These are phyloP conservation scores for Physaria fendleri DNA, from an alignment of 345 rosid species.

Conservation along the genomic window DNA sequence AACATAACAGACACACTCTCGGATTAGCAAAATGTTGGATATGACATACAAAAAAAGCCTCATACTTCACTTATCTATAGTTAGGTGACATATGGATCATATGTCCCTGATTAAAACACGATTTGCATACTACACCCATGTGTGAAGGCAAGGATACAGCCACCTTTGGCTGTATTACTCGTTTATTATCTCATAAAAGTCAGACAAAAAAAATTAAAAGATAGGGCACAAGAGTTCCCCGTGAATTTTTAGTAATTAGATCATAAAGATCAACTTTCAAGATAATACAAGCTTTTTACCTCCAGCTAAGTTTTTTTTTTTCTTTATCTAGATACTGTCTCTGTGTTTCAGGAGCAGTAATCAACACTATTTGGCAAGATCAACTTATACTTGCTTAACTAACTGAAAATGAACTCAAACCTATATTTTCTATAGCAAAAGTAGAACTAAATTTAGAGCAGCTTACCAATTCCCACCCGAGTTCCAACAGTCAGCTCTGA, in stretches of 20 bases:
- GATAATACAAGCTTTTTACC: not conserved
- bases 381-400: not conserved
- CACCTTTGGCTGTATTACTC: not conserved
- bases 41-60: not conserved
- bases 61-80: not conserved
- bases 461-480: constrained; percentile 97
- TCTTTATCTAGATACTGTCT: not conserved
- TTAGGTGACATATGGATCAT: not conserved
- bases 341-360: not conserved
- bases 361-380: not conserved
- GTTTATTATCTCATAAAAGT: not conserved
- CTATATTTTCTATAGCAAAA: not conserved
- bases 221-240: not conserved
- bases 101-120: not conserved
- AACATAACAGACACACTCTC: not conserved
- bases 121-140: not conserved
- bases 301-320: not conserved
- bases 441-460: not conserved
- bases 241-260: not conserved
- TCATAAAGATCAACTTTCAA: not conserved
- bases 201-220: no score
- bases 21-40: not conserved
- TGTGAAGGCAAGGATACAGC: not conserved
- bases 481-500: constrained; percentile 88
- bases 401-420: constrained; percentile 1